A percentile compares a stretch with the other conserved stretches of the same genome.
These are phyloP conservation scores for Gastrolobium villosum DNA, from an alignment of 306 rosid genomes.

Conservation along the genomic window DNA sequence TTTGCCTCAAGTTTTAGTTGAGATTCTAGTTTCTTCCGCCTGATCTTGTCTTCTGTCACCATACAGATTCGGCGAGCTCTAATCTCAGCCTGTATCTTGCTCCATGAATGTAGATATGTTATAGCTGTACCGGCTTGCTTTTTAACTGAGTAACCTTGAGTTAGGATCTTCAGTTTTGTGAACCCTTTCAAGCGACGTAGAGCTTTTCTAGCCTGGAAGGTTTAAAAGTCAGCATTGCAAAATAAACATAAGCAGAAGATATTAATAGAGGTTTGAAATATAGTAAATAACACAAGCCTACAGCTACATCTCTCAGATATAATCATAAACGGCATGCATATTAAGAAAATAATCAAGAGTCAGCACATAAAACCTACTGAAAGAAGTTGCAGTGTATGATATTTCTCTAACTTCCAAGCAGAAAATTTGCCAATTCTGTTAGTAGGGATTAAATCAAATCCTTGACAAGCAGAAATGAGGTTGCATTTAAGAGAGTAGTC, in stretches of 20 bases:
- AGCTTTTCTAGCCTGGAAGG: conserved; percentile 80
- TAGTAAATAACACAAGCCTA: neutral
- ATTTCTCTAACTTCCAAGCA: neutral
- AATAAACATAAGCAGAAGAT: conserved; percentile 10
- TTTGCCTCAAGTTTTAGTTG: conserved; percentile 94
- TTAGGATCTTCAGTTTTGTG: conserved; percentile 69
- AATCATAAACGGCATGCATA: conserved; percentile 22
- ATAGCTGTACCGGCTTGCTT: conserved; percentile 80
- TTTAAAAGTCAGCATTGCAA: conserved; percentile 39
- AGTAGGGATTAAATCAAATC: neutral
- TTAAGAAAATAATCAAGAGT: conserved; percentile 5
- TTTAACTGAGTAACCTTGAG: conserved; percentile 64
- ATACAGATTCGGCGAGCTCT: conserved; percentile 84
- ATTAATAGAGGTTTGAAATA: neutral
- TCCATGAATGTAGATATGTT: conserved; percentile 88
- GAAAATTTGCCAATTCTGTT: neutral
- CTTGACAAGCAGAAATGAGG: conserved; percentile 10
- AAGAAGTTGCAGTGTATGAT: conserved; percentile 10
- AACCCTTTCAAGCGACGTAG: conserved; percentile 76
- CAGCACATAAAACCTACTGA: neutral
- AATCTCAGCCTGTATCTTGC: conserved; percentile 79
- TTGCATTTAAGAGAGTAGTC: conserved; percentile 3
- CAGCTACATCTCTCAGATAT: conserved; percentile 15
- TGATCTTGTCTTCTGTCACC: conserved; percentile 90
- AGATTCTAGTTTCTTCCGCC: conserved; percentile 82